Conservation (phyloP, 2,329 filamentous ascomycete genomes). For the Nectriaceae sp. region DNA sequence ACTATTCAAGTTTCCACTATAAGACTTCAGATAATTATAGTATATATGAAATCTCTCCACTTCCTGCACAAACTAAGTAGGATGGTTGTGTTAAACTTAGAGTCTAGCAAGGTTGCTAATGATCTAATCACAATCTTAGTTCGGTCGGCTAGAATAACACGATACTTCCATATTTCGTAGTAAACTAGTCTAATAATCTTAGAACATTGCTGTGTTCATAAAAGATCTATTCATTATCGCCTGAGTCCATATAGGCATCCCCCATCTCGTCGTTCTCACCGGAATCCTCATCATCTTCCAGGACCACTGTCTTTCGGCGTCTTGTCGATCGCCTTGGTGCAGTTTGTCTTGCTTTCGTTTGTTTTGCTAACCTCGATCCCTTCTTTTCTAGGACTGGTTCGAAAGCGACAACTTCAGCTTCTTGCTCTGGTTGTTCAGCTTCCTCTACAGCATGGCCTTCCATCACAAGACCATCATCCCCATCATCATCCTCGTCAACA, state of each 20-base stretch:
- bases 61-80: too few relatives aligned
- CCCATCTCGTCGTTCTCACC: constrained; percentile 12
- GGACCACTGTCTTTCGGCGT: constrained; percentile 13
- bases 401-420: background rate
- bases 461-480: constrained; percentile 36
- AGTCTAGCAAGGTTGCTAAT: too few relatives aligned
- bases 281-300: constrained; percentile 13
- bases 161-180: too few relatives aligned
- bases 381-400: background rate
- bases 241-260: constrained; percentile 11
- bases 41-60: too few relatives aligned
- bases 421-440: background rate
- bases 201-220: too few relatives aligned
- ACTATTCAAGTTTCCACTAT: too few relatives aligned
- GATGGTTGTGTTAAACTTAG: too few relatives aligned
- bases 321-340: constrained; percentile 22
- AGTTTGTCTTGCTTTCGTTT: background rate
- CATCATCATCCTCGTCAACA: constrained; percentile 44
- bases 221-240: constrained; percentile 6
- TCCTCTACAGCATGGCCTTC: constrained; percentile 25
- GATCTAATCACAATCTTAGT: too few relatives aligned
- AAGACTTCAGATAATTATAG: too few relatives aligned
- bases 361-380: background rate
- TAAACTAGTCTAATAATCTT: too few relatives aligned
- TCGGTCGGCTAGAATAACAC: too few relatives aligned